Base-by-base conservation (phyloP, 2,329 filamentous ascomycete species). In the Purpureocillium takamizusanense region DNA sequence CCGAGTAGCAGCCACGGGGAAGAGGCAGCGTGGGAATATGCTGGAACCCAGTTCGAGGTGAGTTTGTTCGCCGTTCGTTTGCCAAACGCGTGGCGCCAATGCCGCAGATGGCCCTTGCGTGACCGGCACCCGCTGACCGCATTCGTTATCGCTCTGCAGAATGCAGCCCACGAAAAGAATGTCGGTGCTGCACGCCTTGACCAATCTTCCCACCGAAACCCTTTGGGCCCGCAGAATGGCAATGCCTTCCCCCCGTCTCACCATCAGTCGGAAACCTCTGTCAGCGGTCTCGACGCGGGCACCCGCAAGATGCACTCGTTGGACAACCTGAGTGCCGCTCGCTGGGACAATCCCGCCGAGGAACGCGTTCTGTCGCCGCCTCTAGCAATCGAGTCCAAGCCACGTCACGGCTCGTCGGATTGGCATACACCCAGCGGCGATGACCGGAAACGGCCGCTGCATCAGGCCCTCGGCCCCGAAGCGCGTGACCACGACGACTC, bases 401-500 rank as follows among this genome's bases (percentile, higher is more conserved):
- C 45, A 11, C 49, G 40, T 41, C 47, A 16, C 27, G 41, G 35
- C 17, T 34, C 40, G 4, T 38, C 47, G 4, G 46, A 50, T 13
- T 39, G 42, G 42, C 38, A 38, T 3, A 18, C 33, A 31, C 48
- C 39, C 14, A 38, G 39, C 36, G 45, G 45, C 7, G 52, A 61
- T 21, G 44, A 54, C 23, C 43, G 50, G 35, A 48, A 49, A 37
- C 45, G 51, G 46, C 31, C 44, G 38, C 31, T 55, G 51, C 45
- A 51, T 13, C 50, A 51, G 18, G 42, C 50, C 4, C 34, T 42
- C 8, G 52, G 56, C 27, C 37, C 55, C 39, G 51, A 52, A 10
- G 18, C 15, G 2, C 48, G 48, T 8, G 63, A 69, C 27, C 62
- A 68, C 27, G 79, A 83, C 43, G 70, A 77, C 43, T 83, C 79